Base-by-base conservation (phyloP, 2,329 filamentous ascomycete species). In the Leptographium lundbergii region DNA sequence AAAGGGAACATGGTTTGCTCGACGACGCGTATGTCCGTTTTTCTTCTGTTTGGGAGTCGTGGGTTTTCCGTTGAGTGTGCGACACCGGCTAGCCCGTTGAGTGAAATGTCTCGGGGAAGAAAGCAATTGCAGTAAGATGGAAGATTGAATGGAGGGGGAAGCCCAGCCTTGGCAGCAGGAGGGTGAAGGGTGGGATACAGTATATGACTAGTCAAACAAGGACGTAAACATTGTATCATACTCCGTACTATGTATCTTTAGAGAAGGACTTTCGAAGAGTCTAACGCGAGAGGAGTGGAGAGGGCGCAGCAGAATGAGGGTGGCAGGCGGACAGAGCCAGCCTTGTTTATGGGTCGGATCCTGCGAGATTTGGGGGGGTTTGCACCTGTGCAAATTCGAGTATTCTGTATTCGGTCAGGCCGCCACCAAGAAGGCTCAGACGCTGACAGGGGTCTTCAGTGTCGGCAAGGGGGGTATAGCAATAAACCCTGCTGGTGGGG, bases 281-380 rank as follows among this genome's bases (percentile, higher is more conserved):
- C 45, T 22, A 24, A 24, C 10, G 45, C 9, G 47, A 56, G 54
- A 6, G 54, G 36, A n/a, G 34, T 42, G 29, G 36, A 17, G 32
- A 34, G 54, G 19, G 39, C 13, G 54, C n/a, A 27, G 54, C 22
- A 36, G 34, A 42, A 36, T 39, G 54, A 29, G 27, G n/a, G 54
- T 39, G 54, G n/a, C n/a, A 22, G 22, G 53, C 34, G 27, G 34
- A 22, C 22, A 55, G 34, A 55, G 53, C 24, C 53, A 55, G 53
- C 53, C 53, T 55, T 55, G 53, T 55, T 42, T 55, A 55, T 55
- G 53, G 53, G 53, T 36, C 53, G 53, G 10, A n/a, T 17, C 11
- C 48, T 27, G 22, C n/a, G n/a, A 22, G 34, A 25, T 24, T 36
- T 11, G 53, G 22, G 32, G 52, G 36, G 51, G 5, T n/a, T 55